These are phyloP conservation scores for Moricandia moricandioides DNA, from an alignment of 345 rosid species.

Conservation along the genomic window DNA sequence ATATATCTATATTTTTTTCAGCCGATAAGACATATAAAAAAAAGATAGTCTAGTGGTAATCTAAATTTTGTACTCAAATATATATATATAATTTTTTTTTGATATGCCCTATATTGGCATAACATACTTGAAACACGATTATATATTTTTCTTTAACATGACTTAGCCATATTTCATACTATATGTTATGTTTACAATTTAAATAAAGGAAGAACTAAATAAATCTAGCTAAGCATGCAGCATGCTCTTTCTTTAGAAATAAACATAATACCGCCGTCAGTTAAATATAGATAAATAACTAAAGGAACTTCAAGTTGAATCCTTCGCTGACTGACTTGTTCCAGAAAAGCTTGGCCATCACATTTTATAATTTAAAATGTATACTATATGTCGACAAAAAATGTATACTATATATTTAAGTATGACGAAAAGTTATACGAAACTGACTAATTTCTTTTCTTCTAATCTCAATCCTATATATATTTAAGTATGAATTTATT, in stretches of 20 bases:
- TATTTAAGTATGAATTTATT: background rate
- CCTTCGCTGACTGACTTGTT: background rate
- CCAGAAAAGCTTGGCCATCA: background rate
- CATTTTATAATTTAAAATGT: background rate
- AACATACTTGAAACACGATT: too few species aligned
- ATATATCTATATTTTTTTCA: too few species aligned
- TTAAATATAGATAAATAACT: background rate
- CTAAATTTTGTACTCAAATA: too few species aligned
- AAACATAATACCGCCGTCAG: background rate
- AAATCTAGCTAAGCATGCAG: background rate
- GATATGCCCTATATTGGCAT: too few species aligned
- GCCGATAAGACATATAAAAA: too few species aligned
- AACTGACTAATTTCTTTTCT: background rate
- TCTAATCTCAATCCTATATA: too few species aligned
- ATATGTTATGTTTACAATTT: background rate
- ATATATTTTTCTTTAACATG: too few species aligned
- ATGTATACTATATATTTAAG: background rate
- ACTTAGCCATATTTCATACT: too few species aligned
- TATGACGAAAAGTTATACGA: background rate
- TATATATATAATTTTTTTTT: too few species aligned
- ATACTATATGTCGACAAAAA: too few species aligned
- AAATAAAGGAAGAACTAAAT: background rate
- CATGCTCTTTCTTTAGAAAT: background rate
- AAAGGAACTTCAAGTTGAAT: background rate
- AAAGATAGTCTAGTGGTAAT: too few species aligned